These are phyloP conservation scores for Gracilariopsis chorda DNA, from an alignment of 23 red algal genomes.

Conservation along the genomic window DNA sequence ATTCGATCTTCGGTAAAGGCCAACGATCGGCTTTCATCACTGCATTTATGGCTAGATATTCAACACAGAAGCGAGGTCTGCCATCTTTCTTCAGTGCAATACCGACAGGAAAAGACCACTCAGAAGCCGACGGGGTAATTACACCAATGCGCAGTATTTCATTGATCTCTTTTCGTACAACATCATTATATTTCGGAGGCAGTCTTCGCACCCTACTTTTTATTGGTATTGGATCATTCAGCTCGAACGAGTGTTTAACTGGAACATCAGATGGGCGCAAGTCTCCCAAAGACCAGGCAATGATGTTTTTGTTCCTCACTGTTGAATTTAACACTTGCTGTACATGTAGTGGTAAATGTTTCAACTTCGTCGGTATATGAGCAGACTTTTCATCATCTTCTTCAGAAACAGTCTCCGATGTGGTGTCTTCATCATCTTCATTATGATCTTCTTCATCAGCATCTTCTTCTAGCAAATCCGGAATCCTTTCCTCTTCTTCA, in stretches of 20 bases:
- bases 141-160: background rate
- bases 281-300: background rate
- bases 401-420: background rate
- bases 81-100: slow-evolving; percentile 51
- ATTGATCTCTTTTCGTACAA: background rate
- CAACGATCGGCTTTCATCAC: too few relatives aligned
- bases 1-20: background rate
- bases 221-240: slow-evolving; percentile 1
- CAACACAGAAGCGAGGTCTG: slow-evolving; percentile 22
- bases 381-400: background rate
- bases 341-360: background rate
- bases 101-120: slow-evolving; percentile 27
- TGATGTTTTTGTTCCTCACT: background rate
- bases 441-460: background rate
- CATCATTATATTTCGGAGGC: slow-evolving; percentile 13
- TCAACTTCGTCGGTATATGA: background rate
- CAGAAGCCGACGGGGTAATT: background rate
- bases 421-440: background rate
- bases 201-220: background rate
- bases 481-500: too few relatives aligned
- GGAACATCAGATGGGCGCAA: background rate
- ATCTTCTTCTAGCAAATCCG: background rate
- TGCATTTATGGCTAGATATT: too few relatives aligned
- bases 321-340: background rate
- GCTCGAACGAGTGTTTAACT: slow-evolving; percentile 16